These are phyloP conservation scores for Parastagonospora avenae DNA, from an alignment of 2,329 filamentous ascomycete genomes.

Conservation along the genomic window DNA sequence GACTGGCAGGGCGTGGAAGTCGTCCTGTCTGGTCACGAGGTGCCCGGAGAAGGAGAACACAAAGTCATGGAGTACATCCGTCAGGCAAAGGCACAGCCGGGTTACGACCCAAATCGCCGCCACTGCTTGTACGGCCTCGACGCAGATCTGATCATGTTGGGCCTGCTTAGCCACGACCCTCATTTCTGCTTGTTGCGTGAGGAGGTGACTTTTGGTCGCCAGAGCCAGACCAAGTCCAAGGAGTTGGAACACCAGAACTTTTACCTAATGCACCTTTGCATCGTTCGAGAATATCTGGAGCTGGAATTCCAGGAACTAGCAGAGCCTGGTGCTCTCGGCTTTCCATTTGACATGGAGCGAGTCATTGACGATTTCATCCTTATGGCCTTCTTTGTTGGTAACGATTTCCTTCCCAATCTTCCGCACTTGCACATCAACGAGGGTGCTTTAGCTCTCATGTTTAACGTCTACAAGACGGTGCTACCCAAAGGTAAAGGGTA, in stretches of 20 bases:
- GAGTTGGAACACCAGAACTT: conserved; percentile 99
- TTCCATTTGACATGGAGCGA: conserved; percentile 90
- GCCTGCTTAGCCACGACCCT: conserved; percentile 93
- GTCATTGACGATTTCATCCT: conserved; percentile 99
- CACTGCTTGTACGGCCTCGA: conserved; percentile 98
- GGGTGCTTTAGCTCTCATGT: conserved; percentile 95
- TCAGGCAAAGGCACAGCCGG: conserved; percentile 91
- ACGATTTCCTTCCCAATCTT: conserved; percentile 97
- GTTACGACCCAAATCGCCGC: conserved; percentile 89
- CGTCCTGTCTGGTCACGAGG: conserved; percentile 95
- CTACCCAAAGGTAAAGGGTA: conserved; percentile 88
- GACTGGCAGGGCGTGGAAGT: conserved; percentile 98
- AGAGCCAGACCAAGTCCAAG: conserved; percentile 86
- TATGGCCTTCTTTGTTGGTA: conserved; percentile 99
- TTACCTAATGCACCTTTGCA: conserved; percentile 94
- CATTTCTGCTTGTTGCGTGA: conserved; percentile 97
- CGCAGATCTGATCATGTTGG: conserved; percentile 98
- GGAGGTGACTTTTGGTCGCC: conserved; percentile 94
- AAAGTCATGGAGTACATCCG: conserved; percentile 99
- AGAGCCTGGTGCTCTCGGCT: conserved; percentile 70
- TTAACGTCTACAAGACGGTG: conserved; percentile 90
- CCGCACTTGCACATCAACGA: conserved; percentile 98
- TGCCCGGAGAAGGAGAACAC: conserved; percentile 97
- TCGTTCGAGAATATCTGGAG: conserved; percentile 95
- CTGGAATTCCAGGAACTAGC: conserved; percentile 95